Conservation (phyloP, 73 alveolate species). For the Paramecium sonneborni region DNA sequence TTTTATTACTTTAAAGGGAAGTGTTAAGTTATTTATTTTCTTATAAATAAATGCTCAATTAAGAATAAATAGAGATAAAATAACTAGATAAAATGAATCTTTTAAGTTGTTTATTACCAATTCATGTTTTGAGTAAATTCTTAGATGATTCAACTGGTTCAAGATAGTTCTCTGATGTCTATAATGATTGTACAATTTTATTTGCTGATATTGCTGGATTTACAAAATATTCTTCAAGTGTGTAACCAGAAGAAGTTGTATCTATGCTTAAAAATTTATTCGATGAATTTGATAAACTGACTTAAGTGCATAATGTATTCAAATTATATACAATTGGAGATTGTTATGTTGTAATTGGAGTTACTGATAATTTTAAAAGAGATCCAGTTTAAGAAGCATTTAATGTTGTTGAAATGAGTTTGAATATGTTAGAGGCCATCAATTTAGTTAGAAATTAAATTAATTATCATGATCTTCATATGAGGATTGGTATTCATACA, state of each 20-base stretch:
- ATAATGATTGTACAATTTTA: slow-evolving; percentile 52
- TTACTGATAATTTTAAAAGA: slow-evolving; percentile 62
- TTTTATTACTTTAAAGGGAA: neutral
- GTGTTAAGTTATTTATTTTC: neutral
- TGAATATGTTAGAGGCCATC: slow-evolving; percentile 63
- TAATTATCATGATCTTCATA: slow-evolving; percentile 58
- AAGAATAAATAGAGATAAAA: slow-evolving; percentile 44
- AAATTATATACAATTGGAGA: slow-evolving; percentile 70
- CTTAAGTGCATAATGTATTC: slow-evolving; percentile 53
- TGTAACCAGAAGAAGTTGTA: slow-evolving; percentile 67
- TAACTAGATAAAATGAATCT: slow-evolving; percentile 54
- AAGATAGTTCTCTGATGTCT: slow-evolving; percentile 50
- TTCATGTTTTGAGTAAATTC: slow-evolving; percentile 58
- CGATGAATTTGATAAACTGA: slow-evolving; percentile 53
- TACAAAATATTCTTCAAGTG: slow-evolving; percentile 59
- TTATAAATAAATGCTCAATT: neutral
- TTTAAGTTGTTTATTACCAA: slow-evolving; percentile 52
- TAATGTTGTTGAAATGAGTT: slow-evolving; percentile 65
- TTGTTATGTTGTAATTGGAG: slow-evolving; percentile 68
- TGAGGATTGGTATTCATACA: slow-evolving; percentile 78
- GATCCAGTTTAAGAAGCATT: slow-evolving; percentile 61
- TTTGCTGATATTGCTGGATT: slow-evolving; percentile 74
- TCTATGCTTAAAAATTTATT: slow-evolving; percentile 64
- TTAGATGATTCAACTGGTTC: slow-evolving; percentile 38
- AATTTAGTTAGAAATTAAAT: slow-evolving; percentile 63